Base-by-base conservation (phyloP, 2,329 filamentous ascomycete species). In the Apiospora sp. region DNA sequence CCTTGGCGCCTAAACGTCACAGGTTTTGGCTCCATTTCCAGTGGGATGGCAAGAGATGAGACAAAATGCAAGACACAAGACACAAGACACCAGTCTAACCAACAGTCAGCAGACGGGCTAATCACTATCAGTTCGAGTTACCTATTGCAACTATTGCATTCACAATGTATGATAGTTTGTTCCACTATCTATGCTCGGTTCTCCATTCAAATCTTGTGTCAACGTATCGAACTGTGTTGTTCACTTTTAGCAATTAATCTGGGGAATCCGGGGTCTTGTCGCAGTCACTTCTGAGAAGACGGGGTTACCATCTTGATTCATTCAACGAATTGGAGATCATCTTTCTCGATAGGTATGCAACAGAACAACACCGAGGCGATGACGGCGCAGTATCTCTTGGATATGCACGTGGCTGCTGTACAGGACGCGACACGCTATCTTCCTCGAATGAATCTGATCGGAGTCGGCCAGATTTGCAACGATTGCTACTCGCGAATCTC, bases 321-420 rank as follows among this genome's bases (percentile, higher is more conserved):
- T 30, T 58, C 91, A 93, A 75, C 89, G 91, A 79, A 91, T 93
- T 76, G 89, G 91, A 77, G 91, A 91, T 5, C 93, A 93, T 78
- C 93, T 91, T 14, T 98, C 98, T 78, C 89, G 95, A 84, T 96
- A 99, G 87, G 96, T 96, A 99, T 87, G 96, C 96, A 77, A 96
- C 96, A 54, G 96, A 98, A 84, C 86, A 99, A 87, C 87, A 91
- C 69, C 90, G 88, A 80, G 89, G 84, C 79, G 96, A 99, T 78
- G 96, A 98, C 82, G 92, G 92, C 71, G 95, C 94, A 5, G 83
- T 98, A 46, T 98, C 99, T 81, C 89, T 99, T n/a, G 97, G 96
- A 74, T 96, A 99, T 82, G 96, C 73, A 98, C 95, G 24, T 88
- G 8, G 19, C 22, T 7, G 7, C 1, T 22, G n/a, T 49, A n/a